phyloP scores from a whole-genome alignment of 257 asterid genomes.

The Forsythia suspensa region DNA sequence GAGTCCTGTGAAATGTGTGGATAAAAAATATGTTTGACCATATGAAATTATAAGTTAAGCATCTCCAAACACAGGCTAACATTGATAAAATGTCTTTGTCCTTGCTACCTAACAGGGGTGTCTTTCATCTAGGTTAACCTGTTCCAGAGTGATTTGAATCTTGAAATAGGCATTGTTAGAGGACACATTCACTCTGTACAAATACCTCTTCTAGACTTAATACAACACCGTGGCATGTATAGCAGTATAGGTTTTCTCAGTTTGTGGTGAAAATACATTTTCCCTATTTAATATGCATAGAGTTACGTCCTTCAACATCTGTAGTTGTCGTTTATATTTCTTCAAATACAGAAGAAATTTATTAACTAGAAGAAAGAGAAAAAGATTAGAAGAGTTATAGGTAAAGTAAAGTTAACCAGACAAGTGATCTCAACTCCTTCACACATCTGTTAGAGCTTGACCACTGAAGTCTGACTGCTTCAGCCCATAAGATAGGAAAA shows the following conservation, averaged over 20 bases:
- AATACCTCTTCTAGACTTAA: background rate
- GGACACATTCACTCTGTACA: background rate
- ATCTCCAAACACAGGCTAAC: no score
- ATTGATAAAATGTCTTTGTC: background rate
- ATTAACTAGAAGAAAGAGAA: background rate
- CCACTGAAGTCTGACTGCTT: background rate
- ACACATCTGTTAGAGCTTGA: background rate
- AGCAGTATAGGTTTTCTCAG: background rate
- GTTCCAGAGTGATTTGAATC: background rate
- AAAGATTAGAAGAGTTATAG: background rate
- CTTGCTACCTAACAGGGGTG: background rate
- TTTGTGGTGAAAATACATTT: background rate
- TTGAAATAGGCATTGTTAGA: background rate
- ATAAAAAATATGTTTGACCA: no score
- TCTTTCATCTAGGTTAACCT: background rate
- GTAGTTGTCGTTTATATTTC: background rate
- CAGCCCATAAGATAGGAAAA: background rate
- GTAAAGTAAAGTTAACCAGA: background rate
- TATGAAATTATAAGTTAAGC: no score
- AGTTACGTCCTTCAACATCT: background rate
- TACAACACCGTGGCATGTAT: background rate
- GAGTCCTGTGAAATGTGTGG: no score
- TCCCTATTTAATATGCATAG: background rate
- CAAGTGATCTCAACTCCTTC: background rate
- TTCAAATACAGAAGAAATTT: no score